Evolutionary conservation across 768 basidiomycete species (phyloP), one percentile per base, ranked within the genome.

Genomic region (Boletus rubescentipes): DNA sequence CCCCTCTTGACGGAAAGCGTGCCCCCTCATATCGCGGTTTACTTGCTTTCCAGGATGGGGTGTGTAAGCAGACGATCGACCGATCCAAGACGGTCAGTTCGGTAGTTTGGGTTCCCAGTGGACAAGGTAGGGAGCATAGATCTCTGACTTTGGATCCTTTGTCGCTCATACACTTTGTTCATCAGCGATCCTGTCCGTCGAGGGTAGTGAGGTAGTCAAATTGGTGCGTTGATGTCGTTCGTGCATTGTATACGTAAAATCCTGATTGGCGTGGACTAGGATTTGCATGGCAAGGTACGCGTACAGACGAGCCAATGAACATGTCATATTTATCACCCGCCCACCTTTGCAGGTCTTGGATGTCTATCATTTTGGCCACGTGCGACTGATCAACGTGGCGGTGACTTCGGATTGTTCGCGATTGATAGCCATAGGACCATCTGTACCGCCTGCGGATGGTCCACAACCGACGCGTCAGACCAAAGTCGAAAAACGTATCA

Each of bases 161-260:
- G 37, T 51, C 50, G 23, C 15, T 20, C 41, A 48, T 37, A 14
- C 23, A 2, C 21, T 23, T 29, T 30, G 18, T n/a, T 20, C 7
- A 32, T n/a, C 35, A 77, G 79, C 66, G 6, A 79, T 83, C 57
- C 58, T 83, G 37, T 79, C 79, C 9, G 79, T 82, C 15, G 80
- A 83, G 64, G 74, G 73, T 9, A 72, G 69, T 51, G 72, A 74
- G 10, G 76, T 82, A 31, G 67, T 70, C 9, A 78, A 78, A 62
- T 53, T 80, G 65, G 79, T 77, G 53, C 50, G 72, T 53, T 29
- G 3, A 31, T 12, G 9, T 55, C n/a, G 15, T 14, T 10, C 9
- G 39, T 26, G 29, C 4, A 29, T 8, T 23, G 9, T 15, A 6
- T 57, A 14, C 11, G 5, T 3, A 5, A 12, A 41, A 3, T 32